Conservation (phyloP, 2,329 filamentous ascomycete genomes). For the Colletotrichum horii region DNA sequence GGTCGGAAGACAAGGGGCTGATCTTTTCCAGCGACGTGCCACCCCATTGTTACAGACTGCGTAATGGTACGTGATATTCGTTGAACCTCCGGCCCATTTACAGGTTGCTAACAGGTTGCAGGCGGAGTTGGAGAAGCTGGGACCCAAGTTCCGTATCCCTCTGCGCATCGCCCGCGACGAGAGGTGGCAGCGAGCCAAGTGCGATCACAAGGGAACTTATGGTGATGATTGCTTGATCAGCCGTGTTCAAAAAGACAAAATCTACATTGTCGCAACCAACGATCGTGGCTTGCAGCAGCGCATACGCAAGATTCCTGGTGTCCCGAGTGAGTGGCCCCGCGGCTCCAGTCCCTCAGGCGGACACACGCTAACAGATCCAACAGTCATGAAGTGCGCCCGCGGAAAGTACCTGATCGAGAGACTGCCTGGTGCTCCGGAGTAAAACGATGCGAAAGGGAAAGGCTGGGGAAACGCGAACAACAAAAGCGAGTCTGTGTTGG, state of each 20-base stretch:
- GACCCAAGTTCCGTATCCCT: constrained; percentile 86
- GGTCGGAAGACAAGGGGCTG: not conserved
- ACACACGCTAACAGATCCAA: constrained; percentile 46
- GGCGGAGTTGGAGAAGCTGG: constrained; percentile 83
- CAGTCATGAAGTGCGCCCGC: constrained; percentile 80
- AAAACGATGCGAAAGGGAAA: constrained; percentile 14
- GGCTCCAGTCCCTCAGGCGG: constrained; percentile 49
- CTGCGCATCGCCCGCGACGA: constrained; percentile 87
- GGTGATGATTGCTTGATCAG: constrained; percentile 86
- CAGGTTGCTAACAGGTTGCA: not conserved
- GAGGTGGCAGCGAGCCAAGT: constrained; percentile 83
- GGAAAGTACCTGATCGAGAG: constrained; percentile 96
- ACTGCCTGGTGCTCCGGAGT: constrained; percentile 80
- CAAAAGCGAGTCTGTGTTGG: not conserved
- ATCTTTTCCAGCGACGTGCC: constrained; percentile 73
- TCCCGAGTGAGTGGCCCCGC: not conserved
- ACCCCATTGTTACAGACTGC: constrained; percentile 81
- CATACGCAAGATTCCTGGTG: constrained; percentile 66
- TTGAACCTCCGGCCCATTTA: not conserved
- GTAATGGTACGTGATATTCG: not conserved
- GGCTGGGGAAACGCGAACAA: not conserved
- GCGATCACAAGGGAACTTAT: constrained; percentile 88
- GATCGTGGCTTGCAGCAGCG: constrained; percentile 83
- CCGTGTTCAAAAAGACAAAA: constrained; percentile 62
- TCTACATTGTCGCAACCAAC: constrained; percentile 81